Percentiles rank a stretch among this genome's conserved stretches.
These are phyloP conservation scores for Calonectria hongkongensis DNA, from an alignment of 2,329 filamentous ascomycete genomes.

Conservation along the genomic window DNA sequence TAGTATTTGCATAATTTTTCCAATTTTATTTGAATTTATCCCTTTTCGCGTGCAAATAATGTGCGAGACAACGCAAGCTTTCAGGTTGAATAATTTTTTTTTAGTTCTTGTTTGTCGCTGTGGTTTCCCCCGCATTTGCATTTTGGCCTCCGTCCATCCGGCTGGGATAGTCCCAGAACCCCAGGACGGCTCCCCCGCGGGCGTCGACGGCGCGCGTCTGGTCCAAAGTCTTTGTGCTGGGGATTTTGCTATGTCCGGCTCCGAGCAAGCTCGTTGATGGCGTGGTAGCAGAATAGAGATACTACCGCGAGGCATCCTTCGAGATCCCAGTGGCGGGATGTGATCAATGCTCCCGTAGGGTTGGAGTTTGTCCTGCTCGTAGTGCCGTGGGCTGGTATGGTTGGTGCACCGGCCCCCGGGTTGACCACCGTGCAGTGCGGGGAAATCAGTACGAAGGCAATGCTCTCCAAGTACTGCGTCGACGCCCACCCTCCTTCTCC, in stretches of 20 bases:
- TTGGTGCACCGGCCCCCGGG: conserved; percentile 27
- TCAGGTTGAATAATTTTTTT: conserved; percentile 45
- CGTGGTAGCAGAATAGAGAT: conserved; percentile 38
- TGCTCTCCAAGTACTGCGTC: conserved; percentile 22
- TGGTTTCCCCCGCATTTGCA: conserved; percentile 53
- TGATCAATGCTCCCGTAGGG: conserved; percentile 28
- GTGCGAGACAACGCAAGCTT: conserved; percentile 22
- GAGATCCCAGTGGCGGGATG: conserved; percentile 37
- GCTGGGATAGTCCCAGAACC: conserved; percentile 50
- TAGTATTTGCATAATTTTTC: too few species aligned
- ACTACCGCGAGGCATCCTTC: conserved; percentile 29
- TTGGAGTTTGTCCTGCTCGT: conserved; percentile 16
- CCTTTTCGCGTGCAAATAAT: not conserved
- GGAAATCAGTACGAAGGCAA: conserved; percentile 36
- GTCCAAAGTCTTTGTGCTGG: conserved; percentile 41
- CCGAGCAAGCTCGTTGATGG: conserved; percentile 49
- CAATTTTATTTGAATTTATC: not conserved
- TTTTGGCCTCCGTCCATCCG: conserved; percentile 51
- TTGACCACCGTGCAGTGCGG: conserved; percentile 39
- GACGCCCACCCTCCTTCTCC: conserved; percentile 19
- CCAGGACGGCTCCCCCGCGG: conserved; percentile 43
- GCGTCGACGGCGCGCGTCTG: conserved; percentile 38
- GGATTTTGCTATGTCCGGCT: conserved; percentile 42
- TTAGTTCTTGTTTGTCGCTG: conserved; percentile 38
- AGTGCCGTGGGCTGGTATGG: conserved; percentile 24